Evolutionary conservation across 2,329 filamentous ascomycete genomes (phyloP).

Genomic region (Purpureocillium takamizusanense): DNA sequence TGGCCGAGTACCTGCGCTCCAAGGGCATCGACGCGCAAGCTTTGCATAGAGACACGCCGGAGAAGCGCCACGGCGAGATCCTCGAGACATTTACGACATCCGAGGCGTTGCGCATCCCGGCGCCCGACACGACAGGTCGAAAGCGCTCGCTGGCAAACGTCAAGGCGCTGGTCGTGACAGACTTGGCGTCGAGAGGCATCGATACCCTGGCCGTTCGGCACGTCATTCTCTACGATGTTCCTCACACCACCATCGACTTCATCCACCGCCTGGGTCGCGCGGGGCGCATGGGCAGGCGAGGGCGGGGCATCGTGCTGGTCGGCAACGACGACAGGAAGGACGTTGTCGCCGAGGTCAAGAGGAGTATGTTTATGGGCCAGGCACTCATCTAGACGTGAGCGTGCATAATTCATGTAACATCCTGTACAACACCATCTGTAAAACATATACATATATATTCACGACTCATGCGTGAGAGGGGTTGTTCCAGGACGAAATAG

Average conservation of each 20-base stretch:
- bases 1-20: constrained; percentile 67
- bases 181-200: constrained; percentile 85
- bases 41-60: constrained; percentile 74
- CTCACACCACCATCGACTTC: constrained; percentile 94
- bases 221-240: constrained; percentile 94
- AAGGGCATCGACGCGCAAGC: constrained; percentile 88
- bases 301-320: constrained; percentile 81
- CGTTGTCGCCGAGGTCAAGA: constrained; percentile 82
- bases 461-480: background rate
- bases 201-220: constrained; percentile 87
- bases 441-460: background rate
- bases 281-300: constrained; percentile 84
- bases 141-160: constrained; percentile 59
- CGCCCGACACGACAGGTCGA: constrained; percentile 20
- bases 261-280: constrained; percentile 91
- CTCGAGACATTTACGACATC: constrained; percentile 62
- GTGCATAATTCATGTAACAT: background rate
- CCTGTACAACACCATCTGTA: background rate
- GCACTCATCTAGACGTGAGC: constrained; percentile 53
- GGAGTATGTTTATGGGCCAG: constrained; percentile 78
- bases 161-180: constrained; percentile 89
- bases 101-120: constrained; percentile 27
- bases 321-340: constrained; percentile 85
- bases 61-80: constrained; percentile 68
- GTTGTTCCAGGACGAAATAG: no score